Evolutionary conservation across 768 basidiomycete species (phyloP).

Genomic region (Boletus subparvulus): DNA sequence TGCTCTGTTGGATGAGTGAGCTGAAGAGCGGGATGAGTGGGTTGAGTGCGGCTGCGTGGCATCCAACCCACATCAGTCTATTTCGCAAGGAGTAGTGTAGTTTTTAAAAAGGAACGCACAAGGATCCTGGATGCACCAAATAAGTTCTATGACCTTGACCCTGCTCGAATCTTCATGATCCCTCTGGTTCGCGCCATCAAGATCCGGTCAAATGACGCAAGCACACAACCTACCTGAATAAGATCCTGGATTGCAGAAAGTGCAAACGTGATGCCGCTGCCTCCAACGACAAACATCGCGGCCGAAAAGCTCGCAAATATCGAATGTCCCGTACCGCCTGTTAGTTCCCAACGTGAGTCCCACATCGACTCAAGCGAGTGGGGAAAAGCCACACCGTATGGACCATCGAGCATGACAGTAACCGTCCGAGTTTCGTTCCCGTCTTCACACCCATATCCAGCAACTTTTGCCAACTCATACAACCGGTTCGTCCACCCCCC

Average conservation of each 20-base stretch:
- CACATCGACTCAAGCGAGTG: not conserved
- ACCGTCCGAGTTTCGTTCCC: conserved; percentile 28
- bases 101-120: conserved; percentile 28
- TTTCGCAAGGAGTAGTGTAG: conserved; percentile 7
- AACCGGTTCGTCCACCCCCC: conserved; percentile 53
- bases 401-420: conserved; percentile 52
- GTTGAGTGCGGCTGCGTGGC: conserved; percentile 31
- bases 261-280: conserved; percentile 60
- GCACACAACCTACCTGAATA: conserved; percentile 33
- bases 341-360: conserved; percentile 3
- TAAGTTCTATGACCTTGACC: conserved; percentile 47
- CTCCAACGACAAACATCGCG: conserved; percentile 57
- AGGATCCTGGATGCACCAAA: conserved; percentile 53
- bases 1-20: conserved; percentile 37
- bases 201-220: not conserved
- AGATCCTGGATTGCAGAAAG: conserved; percentile 54
- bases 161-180: conserved; percentile 35
- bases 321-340: conserved; percentile 45
- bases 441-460: conserved; percentile 34
- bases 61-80: conserved; percentile 4
- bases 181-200: conserved; percentile 16
- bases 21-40: conserved; percentile 40
- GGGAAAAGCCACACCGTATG: conserved; percentile 39
- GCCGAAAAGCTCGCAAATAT: conserved; percentile 51
- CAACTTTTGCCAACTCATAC: conserved; percentile 39